Evolutionary conservation across 2,329 filamentous ascomycete genomes (phyloP).

Genomic region (Fusarium austroafricanum): DNA sequence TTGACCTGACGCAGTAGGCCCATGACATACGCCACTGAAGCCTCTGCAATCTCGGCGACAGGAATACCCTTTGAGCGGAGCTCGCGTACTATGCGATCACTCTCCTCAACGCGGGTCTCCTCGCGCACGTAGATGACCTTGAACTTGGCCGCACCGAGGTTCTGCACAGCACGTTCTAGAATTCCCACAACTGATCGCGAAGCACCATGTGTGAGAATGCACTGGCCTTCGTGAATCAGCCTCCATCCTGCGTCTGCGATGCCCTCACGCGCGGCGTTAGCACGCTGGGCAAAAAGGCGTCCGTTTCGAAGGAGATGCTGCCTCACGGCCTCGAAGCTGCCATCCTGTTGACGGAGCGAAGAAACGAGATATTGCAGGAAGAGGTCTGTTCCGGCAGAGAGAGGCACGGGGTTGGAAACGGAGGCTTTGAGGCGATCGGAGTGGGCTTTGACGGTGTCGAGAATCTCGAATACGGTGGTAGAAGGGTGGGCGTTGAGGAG

Average conservation of each 20-base stretch:
- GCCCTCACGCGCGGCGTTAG: constrained; percentile 84
- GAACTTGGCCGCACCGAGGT: constrained; percentile 73
- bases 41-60: constrained; percentile 71
- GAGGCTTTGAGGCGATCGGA: constrained; percentile 81
- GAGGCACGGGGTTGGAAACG: constrained; percentile 88
- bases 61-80: constrained; percentile 80
- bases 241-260: constrained; percentile 84
- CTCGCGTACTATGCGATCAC: constrained; percentile 75
- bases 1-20: constrained; percentile 67
- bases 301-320: constrained; percentile 88
- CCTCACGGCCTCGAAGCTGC: constrained; percentile 80
- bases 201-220: constrained; percentile 91
- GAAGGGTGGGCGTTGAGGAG: constrained; percentile 83
- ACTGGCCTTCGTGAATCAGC: constrained; percentile 81
- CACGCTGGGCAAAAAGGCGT: constrained; percentile 85
- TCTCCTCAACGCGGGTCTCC: constrained; percentile 68
- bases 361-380: constrained; percentile 94
- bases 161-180: constrained; percentile 74
- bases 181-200: constrained; percentile 85
- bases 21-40: constrained; percentile 84
- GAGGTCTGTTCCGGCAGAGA: constrained; percentile 93
- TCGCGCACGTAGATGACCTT: constrained; percentile 83
- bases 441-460: constrained; percentile 83
- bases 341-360: constrained; percentile 69
- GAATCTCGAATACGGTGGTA: constrained; percentile 92